Evolutionary conservation across 2,329 filamentous ascomycete species (phyloP), one percentile per base, ranked within the genome.

Genomic region (Paraphoma sp.): DNA sequence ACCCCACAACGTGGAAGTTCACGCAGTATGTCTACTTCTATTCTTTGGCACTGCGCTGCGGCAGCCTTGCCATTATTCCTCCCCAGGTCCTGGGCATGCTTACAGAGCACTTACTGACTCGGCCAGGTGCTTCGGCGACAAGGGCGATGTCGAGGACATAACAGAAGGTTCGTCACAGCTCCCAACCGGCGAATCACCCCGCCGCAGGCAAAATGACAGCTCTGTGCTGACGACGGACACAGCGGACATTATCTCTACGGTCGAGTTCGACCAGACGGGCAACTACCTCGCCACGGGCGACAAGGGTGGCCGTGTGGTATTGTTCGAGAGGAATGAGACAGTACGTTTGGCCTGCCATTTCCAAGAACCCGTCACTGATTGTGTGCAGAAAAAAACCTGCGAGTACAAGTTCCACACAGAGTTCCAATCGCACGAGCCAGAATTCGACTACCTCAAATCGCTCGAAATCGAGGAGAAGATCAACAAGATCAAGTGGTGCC

Each of bases 401-500:
- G 95, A 99, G 80, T 99, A 99, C 86, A 99, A 98, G 80, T 99
- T 99, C 79, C 95, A 99, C 80, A 99, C 95, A 78, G 95, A 99
- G 77, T 99, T 99, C 73, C 95, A 99, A 83, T 99, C 95, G 70
- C 95, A 99, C 82, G 95, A 99, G 78, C 95, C 95, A 62, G 95
- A 99, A 80, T 99, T 99, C 79, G 95, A 99, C 80, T 99, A 99
- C 78, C 87, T 99, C 65, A 99, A 99, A 81, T 99, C 95, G 33
- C 86, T 99, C 69, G 95, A 99, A 81, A 99, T 99, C 75, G 95
- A 99, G 85, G 95, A 99, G 81, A 99, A 99, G 83, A 99, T 99
- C 86, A 99, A 99, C 86, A 99, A 99, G 85, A 99, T 99, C 82
- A 99, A 98, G 80, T 99, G 95, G 95, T 99, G 95, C 79, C 89